Conservation (phyloP, 2,329 filamentous ascomycete genomes). For the Fusarium verticillioides region DNA sequence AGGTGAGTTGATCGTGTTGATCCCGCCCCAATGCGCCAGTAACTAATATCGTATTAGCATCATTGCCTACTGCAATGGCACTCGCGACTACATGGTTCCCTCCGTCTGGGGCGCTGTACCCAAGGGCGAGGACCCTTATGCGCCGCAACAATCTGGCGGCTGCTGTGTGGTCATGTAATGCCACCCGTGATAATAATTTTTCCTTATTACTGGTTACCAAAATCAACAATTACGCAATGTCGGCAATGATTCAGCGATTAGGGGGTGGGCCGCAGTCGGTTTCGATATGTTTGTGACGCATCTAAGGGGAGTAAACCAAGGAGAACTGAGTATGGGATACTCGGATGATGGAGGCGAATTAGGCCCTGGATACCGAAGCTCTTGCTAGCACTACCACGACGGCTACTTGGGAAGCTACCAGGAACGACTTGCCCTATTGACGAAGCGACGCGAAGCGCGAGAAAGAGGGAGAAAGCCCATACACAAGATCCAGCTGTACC, state of each 20-base stretch:
- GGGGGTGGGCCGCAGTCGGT: slow-evolving; percentile 43
- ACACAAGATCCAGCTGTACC: slow-evolving; percentile 37
- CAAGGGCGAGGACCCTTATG: slow-evolving; percentile 97
- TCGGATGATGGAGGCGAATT: slow-evolving; percentile 24
- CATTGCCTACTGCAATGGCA: slow-evolving; percentile 97
- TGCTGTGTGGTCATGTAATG: slow-evolving; percentile 95
- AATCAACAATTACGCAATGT: slow-evolving; percentile 45
- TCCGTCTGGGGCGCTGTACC: slow-evolving; percentile 96
- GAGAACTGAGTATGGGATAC: slow-evolving; percentile 31
- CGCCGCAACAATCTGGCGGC: slow-evolving; percentile 89
- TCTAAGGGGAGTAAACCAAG: slow-evolving; percentile 39
- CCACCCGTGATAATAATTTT: slow-evolving; percentile 33
- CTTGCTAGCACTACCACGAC: slow-evolving; percentile 33
- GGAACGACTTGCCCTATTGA: slow-evolving; percentile 26
- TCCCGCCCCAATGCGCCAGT: background rate
- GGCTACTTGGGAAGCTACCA: slow-evolving; percentile 23
- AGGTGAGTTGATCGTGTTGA: slow-evolving; percentile 65
- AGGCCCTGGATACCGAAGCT: slow-evolving; percentile 40
- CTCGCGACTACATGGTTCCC: slow-evolving; percentile 98
- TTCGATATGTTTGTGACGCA: slow-evolving; percentile 45
- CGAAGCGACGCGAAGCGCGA: slow-evolving; percentile 26
- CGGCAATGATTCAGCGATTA: slow-evolving; percentile 48
- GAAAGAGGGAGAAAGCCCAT: slow-evolving; percentile 19
- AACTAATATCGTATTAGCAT: slow-evolving; percentile 68
- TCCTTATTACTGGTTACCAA: slow-evolving; percentile 42